phyloP scores from a whole-genome alignment of 2,329 filamentous ascomycete genomes.

The Diaporthe ampelina region DNA sequence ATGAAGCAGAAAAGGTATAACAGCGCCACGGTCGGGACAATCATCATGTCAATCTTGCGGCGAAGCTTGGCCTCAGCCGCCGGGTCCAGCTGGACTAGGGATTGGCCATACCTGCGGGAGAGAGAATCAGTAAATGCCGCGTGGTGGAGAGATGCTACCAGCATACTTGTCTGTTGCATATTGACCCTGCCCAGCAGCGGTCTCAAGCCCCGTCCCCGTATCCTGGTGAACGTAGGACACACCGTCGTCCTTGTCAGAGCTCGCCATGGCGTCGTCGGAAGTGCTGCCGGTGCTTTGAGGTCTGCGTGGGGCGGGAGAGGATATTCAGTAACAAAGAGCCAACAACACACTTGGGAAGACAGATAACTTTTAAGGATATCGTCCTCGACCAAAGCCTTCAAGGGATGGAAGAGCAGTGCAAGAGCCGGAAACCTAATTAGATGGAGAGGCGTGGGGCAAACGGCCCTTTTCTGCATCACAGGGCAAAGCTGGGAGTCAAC shows the following conservation, averaged over 20 bases:
- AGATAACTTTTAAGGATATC: slow-evolving; percentile 11
- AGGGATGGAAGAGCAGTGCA: not conserved
- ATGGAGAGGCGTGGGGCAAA: slow-evolving; percentile 28
- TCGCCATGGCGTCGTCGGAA: slow-evolving; percentile 14
- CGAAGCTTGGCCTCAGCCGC: slow-evolving; percentile 70
- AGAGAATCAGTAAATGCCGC: slow-evolving; percentile 27
- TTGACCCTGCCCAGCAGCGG: slow-evolving; percentile 59
- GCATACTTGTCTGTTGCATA: slow-evolving; percentile 61
- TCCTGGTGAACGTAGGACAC: slow-evolving; percentile 33
- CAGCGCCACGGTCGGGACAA: slow-evolving; percentile 75
- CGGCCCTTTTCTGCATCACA: slow-evolving; percentile 31
- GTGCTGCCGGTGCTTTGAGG: not conserved
- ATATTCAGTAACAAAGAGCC: not conserved
- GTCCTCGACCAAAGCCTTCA: not conserved
- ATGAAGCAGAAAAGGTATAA: slow-evolving; percentile 83
- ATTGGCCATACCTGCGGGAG: slow-evolving; percentile 59
- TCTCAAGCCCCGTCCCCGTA: slow-evolving; percentile 33
- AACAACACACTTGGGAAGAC: not conserved
- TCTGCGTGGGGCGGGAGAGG: not conserved
- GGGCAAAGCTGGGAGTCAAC: slow-evolving; percentile 22
- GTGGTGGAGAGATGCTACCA: not conserved
- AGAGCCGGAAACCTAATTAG: not conserved
- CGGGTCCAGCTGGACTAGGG: slow-evolving; percentile 68
- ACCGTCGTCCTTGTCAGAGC: slow-evolving; percentile 34
- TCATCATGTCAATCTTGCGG: slow-evolving; percentile 74